These are phyloP conservation scores for Irpex lacteus DNA, from an alignment of 1,284 basidiomycete species.

Conservation along the genomic window DNA sequence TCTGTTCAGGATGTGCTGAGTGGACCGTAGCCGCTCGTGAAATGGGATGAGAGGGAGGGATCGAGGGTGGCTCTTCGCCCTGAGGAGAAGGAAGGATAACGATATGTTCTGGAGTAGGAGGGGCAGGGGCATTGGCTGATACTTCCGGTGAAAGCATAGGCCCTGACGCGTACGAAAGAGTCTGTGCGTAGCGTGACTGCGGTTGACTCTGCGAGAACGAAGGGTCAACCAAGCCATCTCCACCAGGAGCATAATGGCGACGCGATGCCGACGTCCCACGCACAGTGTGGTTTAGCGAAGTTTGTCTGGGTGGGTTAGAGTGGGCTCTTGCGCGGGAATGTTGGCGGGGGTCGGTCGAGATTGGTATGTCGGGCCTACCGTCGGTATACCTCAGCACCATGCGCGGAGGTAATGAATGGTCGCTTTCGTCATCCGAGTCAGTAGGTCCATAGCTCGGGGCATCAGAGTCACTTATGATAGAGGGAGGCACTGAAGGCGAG, in stretches of 20 bases:
- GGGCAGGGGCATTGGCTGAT: slow-evolving; percentile 15
- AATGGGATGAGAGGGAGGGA: not conserved
- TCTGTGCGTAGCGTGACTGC: slow-evolving; percentile 21
- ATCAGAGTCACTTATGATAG: slow-evolving; percentile 43
- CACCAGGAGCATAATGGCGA: slow-evolving; percentile 6
- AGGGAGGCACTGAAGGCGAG: slow-evolving; percentile 60
- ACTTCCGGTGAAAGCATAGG: slow-evolving; percentile 6
- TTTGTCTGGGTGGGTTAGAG: slow-evolving; percentile 2
- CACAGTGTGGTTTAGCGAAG: not conserved
- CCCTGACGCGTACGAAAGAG: slow-evolving; percentile 28
- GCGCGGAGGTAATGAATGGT: slow-evolving; percentile 64
- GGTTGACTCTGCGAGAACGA: slow-evolving; percentile 16
- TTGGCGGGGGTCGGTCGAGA: slow-evolving; percentile 35
- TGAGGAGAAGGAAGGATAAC: slow-evolving; percentile 31
- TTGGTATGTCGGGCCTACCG: slow-evolving; percentile 58
- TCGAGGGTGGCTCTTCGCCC: slow-evolving; percentile 21
- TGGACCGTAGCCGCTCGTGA: slow-evolving; percentile 6
- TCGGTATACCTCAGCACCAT: slow-evolving; percentile 69
- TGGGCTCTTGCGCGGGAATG: slow-evolving; percentile 11
- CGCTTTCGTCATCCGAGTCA: slow-evolving; percentile 60
- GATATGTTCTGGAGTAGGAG: slow-evolving; percentile 30
- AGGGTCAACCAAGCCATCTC: not conserved
- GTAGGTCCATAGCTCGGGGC: slow-evolving; percentile 42
- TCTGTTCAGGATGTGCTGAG: slow-evolving; percentile 4
- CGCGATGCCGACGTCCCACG: not conserved